These are phyloP conservation scores for Parsonsia alboflavescens DNA, from an alignment of 257 asterid species.

Conservation along the genomic window DNA sequence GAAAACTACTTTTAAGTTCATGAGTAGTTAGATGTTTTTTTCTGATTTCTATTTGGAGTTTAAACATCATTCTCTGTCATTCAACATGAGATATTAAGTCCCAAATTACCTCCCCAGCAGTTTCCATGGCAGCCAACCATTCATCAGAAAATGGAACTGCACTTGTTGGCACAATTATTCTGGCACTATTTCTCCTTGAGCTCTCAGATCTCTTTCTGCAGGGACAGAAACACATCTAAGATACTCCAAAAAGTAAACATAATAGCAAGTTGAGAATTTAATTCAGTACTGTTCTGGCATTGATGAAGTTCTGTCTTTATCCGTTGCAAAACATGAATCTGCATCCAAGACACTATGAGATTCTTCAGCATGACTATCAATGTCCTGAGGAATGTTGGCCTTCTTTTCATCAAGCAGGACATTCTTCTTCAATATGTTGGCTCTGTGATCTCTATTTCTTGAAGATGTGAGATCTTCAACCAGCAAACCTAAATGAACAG, in stretches of 20 bases:
- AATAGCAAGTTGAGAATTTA: constrained; percentile 6
- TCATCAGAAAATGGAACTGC: constrained; percentile 94
- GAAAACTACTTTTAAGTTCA: background rate
- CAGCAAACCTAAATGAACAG: constrained; percentile 12
- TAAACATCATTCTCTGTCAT: background rate
- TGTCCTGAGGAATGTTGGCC: constrained; percentile 23
- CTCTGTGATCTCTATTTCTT: background rate
- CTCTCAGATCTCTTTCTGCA: constrained; percentile 38
- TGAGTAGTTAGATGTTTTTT: too few species aligned
- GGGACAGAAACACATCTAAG: constrained; percentile 16
- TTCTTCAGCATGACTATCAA: constrained; percentile 25
- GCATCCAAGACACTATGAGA: constrained; percentile 22
- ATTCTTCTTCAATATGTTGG: constrained; percentile 5
- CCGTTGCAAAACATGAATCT: constrained; percentile 16
- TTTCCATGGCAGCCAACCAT: constrained; percentile 95
- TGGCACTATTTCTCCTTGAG: constrained; percentile 26
- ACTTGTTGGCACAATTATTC: constrained; percentile 44
- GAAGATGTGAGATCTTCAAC: constrained; percentile 18
- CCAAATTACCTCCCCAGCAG: constrained; percentile 91
- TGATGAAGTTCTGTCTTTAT: constrained; percentile 27
- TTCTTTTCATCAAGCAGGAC: constrained; percentile 18
- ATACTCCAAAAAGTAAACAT: constrained; percentile 6
- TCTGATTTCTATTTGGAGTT: background rate
- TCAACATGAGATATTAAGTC: background rate
- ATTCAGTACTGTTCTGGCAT: constrained; percentile 36